phyloP scores from a whole-genome alignment of 2,329 filamentous ascomycete species.

The Aureobasidium sp. region DNA sequence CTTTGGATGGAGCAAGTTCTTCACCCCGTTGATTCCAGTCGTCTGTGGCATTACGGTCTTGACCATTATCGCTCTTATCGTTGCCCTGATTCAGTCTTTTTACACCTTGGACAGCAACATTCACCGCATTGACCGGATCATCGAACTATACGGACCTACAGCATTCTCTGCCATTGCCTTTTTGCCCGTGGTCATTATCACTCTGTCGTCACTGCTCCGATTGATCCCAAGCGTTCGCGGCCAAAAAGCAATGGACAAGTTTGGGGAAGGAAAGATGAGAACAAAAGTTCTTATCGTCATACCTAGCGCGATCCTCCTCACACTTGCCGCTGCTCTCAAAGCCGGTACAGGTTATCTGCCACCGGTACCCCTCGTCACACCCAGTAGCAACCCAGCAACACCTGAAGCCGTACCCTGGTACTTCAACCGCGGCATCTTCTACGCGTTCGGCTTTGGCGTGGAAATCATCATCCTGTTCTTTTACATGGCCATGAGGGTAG shows the following conservation, averaged over 20 bases:
- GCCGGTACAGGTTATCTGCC: slow-evolving; percentile 51
- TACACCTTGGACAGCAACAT: slow-evolving; percentile 54
- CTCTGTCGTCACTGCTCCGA: slow-evolving; percentile 40
- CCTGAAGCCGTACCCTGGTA: slow-evolving; percentile 58
- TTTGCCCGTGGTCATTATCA: slow-evolving; percentile 55
- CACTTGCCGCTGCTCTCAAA: slow-evolving; percentile 64
- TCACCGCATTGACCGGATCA: slow-evolving; percentile 48
- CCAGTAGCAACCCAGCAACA: slow-evolving; percentile 9
- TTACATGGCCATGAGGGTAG: slow-evolving; percentile 63
- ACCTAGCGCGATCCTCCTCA: slow-evolving; percentile 52
- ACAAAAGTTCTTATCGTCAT: slow-evolving; percentile 62
- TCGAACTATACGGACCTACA: slow-evolving; percentile 57
- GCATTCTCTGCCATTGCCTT: slow-evolving; percentile 60
- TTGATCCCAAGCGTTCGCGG: slow-evolving; percentile 23
- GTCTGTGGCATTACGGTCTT: slow-evolving; percentile 53
- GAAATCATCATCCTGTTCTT: slow-evolving; percentile 64
- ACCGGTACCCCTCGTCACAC: slow-evolving; percentile 33
- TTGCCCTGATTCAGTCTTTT: slow-evolving; percentile 55
- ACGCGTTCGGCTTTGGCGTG: slow-evolving; percentile 68
- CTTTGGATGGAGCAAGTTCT: slow-evolving; percentile 59
- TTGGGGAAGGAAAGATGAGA: slow-evolving; percentile 60
- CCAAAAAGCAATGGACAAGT: slow-evolving; percentile 44
- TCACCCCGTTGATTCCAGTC: slow-evolving; percentile 48
- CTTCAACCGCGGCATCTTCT: slow-evolving; percentile 65
- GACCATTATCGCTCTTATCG: slow-evolving; percentile 60